phyloP scores from a whole-genome alignment of 106 monocot genomes.

The Dendrobium chrysotoxum region DNA sequence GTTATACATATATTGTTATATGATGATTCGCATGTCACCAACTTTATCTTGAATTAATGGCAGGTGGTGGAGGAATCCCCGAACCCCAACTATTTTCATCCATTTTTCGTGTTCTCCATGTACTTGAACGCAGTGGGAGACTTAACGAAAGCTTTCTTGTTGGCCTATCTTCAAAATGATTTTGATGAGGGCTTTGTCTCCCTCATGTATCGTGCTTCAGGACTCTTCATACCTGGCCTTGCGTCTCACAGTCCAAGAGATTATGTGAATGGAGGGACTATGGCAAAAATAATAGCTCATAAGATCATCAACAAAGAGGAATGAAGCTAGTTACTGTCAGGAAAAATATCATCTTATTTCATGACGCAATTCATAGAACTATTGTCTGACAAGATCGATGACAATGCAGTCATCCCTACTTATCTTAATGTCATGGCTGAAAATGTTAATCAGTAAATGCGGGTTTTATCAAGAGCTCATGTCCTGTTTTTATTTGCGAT shows the following conservation, averaged over 20 bases:
- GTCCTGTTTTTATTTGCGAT: too few relatives aligned
- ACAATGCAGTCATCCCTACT: too few relatives aligned
- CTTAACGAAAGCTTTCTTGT: constrained; percentile 20
- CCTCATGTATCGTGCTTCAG: constrained; percentile 17
- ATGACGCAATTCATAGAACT: too few relatives aligned
- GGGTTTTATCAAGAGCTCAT: too few relatives aligned
- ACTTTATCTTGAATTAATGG: neutral
- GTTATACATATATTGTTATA: too few relatives aligned
- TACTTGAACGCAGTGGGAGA: constrained; percentile 16
- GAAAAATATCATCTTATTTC: too few relatives aligned
- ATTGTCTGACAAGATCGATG: too few relatives aligned
- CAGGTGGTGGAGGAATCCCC: constrained; percentile 33
- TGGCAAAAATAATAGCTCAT: constrained; percentile 4
- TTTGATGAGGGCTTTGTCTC: constrained; percentile 21
- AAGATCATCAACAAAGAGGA: neutral
- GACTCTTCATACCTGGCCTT: constrained; percentile 21
- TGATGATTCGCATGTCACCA: neutral
- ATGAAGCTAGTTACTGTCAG: neutral
- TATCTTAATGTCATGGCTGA: too few relatives aligned
- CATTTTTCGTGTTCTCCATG: constrained; percentile 5
- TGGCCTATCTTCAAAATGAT: constrained; percentile 7
- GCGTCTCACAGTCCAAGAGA: constrained; percentile 47
- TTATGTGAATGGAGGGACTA: constrained; percentile 28
- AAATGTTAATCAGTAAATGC: too few relatives aligned
- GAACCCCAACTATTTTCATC: constrained; percentile 32